Evolutionary conservation across 2,329 filamentous ascomycete species (phyloP).

Genomic region (Botrytis cinerea): DNA sequence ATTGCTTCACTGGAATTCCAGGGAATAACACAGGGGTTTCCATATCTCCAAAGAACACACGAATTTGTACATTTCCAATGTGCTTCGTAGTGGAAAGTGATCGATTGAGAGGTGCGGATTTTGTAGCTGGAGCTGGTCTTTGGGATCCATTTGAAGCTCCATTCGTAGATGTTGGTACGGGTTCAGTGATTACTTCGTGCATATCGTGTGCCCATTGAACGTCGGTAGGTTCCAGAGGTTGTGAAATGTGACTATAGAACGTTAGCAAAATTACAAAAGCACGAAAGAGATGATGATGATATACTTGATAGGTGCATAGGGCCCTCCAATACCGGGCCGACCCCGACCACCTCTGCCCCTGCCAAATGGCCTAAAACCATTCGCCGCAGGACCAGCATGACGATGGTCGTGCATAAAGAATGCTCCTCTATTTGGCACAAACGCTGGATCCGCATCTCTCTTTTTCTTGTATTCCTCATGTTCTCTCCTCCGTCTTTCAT

Average conservation of each 20-base stretch:
- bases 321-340: constrained; percentile 55
- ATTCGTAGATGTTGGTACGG: constrained; percentile 38
- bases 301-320: constrained; percentile 64
- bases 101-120: constrained; percentile 67
- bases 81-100: constrained; percentile 81
- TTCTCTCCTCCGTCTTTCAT: constrained; percentile 76
- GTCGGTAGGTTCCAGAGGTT: constrained; percentile 60
- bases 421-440: constrained; percentile 89
- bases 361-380: constrained; percentile 73
- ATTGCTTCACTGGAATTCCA: constrained; percentile 80
- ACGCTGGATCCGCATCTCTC: constrained; percentile 84
- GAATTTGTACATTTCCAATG: constrained; percentile 81
- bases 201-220: constrained; percentile 92
- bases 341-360: constrained; percentile 63
- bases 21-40: constrained; percentile 69
- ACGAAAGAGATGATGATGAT: constrained; percentile 44
- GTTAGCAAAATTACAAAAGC: constrained; percentile 34
- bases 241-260: constrained; percentile 47
- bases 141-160: constrained; percentile 45
- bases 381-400: constrained; percentile 72
- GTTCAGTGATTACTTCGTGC: constrained; percentile 69
- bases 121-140: constrained; percentile 47
- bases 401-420: constrained; percentile 98
- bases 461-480: constrained; percentile 90
- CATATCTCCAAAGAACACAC: constrained; percentile 78